phyloP scores from a whole-genome alignment of 2,329 filamentous ascomycete genomes.

The Fusarium scirpi region DNA sequence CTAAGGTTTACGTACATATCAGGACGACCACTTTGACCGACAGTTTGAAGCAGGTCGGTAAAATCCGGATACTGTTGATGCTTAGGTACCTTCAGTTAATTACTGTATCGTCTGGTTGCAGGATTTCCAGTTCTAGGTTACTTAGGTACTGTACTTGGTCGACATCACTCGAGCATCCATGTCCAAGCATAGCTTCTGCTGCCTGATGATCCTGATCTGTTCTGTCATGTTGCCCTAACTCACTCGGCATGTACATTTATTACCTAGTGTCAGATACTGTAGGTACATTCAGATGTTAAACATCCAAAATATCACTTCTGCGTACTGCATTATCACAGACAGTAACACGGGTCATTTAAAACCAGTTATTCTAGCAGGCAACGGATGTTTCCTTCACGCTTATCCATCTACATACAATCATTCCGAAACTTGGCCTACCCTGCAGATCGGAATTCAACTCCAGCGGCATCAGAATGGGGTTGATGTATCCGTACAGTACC shows the following conservation, averaged over 20 bases:
- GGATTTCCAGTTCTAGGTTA: neutral
- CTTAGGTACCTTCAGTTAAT: neutral
- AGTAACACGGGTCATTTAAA: neutral
- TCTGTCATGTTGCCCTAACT: neutral
- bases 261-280: neutral
- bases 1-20: neutral
- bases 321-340: neutral
- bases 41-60: constrained; percentile 17
- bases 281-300: too few relatives aligned
- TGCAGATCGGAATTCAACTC: constrained; percentile 11
- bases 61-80: constrained; percentile 3
- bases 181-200: constrained; percentile 18
- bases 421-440: constrained; percentile 17
- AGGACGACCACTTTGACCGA: constrained; percentile 25
- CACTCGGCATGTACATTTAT: neutral
- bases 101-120: neutral
- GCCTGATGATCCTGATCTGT: constrained; percentile 6
- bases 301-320: too few relatives aligned
- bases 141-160: neutral
- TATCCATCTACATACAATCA: neutral
- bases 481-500: constrained; percentile 1
- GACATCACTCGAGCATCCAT: neutral
- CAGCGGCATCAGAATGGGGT: constrained; percentile 33
- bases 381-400: neutral
- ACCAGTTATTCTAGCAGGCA: neutral